Evolutionary conservation across 306 rosid species (phyloP).

Genomic region (Fagus sylvatica): DNA sequence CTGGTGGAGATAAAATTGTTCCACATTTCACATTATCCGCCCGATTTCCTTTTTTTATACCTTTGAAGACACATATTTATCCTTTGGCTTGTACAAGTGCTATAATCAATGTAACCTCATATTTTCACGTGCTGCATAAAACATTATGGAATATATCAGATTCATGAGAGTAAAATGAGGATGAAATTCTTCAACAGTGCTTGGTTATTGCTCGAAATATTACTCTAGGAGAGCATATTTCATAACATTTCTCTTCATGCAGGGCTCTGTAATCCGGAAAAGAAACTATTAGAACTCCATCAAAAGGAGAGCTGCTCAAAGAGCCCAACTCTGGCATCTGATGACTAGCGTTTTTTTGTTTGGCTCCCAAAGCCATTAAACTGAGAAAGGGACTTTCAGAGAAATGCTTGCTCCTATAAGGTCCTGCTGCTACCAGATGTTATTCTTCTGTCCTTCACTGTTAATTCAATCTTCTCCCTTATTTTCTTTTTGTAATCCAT

Average conservation of each 20-base stretch:
- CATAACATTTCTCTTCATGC: slow-evolving; percentile 23
- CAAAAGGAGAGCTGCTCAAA: slow-evolving; percentile 64
- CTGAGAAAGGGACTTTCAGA: slow-evolving; percentile 24
- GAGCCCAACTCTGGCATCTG: slow-evolving; percentile 68
- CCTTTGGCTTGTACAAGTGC: not conserved
- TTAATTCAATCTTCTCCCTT: too few species aligned
- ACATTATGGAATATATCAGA: not conserved
- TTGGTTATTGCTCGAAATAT: slow-evolving; percentile 7
- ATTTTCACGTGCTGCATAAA: not conserved
- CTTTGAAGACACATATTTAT: not conserved
- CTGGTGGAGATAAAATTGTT: not conserved
- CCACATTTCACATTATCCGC: not conserved
- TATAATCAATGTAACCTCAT: not conserved
- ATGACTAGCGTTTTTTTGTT: slow-evolving; percentile 36
- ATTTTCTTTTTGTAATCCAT: not conserved
- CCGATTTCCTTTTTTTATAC: not conserved
- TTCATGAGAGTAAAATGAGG: not conserved
- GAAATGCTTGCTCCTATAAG: slow-evolving; percentile 22
- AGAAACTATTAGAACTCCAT: slow-evolving; percentile 83
- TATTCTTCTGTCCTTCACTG: not conserved
- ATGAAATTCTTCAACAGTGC: not conserved
- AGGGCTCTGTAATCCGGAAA: slow-evolving; percentile 94
- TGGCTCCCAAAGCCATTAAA: slow-evolving; percentile 26
- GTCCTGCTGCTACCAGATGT: slow-evolving; percentile 7
- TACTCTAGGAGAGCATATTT: not conserved